A percentile compares a stretch with the other conserved stretches of the same genome.
Evolutionary conservation across 1,284 basidiomycete species (phyloP).

Genomic region (Apiotrichum porosum): DNA sequence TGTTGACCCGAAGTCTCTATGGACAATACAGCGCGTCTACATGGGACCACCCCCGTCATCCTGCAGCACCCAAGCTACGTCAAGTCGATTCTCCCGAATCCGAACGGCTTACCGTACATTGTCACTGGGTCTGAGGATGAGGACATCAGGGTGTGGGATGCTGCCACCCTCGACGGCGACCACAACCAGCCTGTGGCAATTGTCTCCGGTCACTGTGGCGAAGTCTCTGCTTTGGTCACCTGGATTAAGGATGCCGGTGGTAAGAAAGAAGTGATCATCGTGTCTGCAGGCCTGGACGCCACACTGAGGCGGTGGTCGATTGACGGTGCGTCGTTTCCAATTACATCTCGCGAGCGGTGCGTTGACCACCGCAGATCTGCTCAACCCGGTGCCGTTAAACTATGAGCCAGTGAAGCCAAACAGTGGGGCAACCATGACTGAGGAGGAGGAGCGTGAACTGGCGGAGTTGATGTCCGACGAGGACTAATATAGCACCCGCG

Average conservation of each 20-base stretch:
- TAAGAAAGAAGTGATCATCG: slow-evolving; percentile 54
- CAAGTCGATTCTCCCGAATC: slow-evolving; percentile 65
- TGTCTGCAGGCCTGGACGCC: slow-evolving; percentile 76
- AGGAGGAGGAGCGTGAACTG: slow-evolving; percentile 56
- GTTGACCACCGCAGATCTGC: slow-evolving; percentile 25
- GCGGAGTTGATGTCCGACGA: slow-evolving; percentile 68
- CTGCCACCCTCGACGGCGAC: slow-evolving; percentile 33
- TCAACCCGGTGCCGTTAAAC: slow-evolving; percentile 32
- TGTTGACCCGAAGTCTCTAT: slow-evolving; percentile 60
- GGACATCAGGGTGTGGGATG: slow-evolving; percentile 61
- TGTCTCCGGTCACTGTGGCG: slow-evolving; percentile 80
- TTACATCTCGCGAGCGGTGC: background rate
- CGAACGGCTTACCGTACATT: slow-evolving; percentile 55
- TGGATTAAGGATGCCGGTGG: slow-evolving; percentile 59
- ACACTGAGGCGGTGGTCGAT: slow-evolving; percentile 79
- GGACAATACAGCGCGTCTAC: slow-evolving; percentile 72
- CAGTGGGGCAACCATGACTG: slow-evolving; percentile 35
- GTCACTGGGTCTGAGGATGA: slow-evolving; percentile 72
- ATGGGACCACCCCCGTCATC: slow-evolving; percentile 47
- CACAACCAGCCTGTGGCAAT: slow-evolving; percentile 51
- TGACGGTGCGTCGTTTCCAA: slow-evolving; percentile 53
- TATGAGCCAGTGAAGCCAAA: slow-evolving; percentile 19
- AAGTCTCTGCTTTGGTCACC: slow-evolving; percentile 65
- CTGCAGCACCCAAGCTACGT: slow-evolving; percentile 63
- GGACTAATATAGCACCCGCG: slow-evolving; percentile 13